Percentiles rank a stretch among this genome's conserved stretches.
phyloP scores from a whole-genome alignment of 106 monocot genomes.

The Posidonia australis region DNA sequence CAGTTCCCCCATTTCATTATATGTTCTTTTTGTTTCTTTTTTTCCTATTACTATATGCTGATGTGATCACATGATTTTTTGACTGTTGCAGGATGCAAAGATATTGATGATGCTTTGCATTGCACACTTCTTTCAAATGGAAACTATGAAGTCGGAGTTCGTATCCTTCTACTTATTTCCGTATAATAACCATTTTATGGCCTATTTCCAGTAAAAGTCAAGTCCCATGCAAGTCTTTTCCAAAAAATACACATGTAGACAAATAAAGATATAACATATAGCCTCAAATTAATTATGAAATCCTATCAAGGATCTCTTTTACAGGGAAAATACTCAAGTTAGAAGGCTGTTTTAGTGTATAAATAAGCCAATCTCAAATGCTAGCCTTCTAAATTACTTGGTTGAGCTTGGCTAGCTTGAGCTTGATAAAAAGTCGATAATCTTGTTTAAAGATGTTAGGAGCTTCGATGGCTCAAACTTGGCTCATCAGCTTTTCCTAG shows the following conservation, averaged over 20 bases:
- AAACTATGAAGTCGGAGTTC: conserved; percentile 99
- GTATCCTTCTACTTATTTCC: conserved; percentile 50
- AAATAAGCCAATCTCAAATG: too few relatives aligned
- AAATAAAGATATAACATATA: too few relatives aligned
- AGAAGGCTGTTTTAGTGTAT: too few relatives aligned
- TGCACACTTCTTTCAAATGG: conserved; percentile 78
- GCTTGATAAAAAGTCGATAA: too few relatives aligned
- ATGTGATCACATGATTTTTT: neutral
- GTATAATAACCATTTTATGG: neutral
- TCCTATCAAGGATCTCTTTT: too few relatives aligned
- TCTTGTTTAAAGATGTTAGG: too few relatives aligned
- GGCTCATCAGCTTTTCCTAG: too few relatives aligned
- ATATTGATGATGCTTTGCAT: conserved; percentile 99
- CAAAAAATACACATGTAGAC: neutral
- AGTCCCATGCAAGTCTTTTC: neutral
- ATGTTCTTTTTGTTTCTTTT: neutral
- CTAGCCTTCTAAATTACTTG: too few relatives aligned
- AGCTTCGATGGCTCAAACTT: too few relatives aligned
- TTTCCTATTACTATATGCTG: neutral
- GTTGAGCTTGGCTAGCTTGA: too few relatives aligned
- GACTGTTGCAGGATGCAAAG: conserved; percentile 71
- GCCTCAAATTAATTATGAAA: too few relatives aligned
- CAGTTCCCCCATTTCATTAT: conserved; percentile 1
- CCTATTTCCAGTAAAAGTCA: neutral
- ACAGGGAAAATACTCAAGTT: too few relatives aligned